Evolutionary conservation across 345 rosid genomes (phyloP), one percentile per base, ranked within the genome.

Genomic region (Heritiera littoralis): DNA sequence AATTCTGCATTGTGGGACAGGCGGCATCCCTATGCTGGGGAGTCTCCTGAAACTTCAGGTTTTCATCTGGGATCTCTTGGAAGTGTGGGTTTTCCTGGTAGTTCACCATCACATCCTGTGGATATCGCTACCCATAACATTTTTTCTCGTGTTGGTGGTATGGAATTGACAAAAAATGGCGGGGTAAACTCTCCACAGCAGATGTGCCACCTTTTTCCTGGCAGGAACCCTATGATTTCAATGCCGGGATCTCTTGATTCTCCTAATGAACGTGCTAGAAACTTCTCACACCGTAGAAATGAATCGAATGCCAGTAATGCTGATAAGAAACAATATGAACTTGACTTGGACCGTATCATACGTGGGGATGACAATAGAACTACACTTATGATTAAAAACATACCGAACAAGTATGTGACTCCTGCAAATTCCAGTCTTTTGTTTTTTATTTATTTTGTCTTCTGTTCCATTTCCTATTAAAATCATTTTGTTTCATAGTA

Each of bases 381-480:
- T 56, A 96, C 99, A 4, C 90, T 96, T 84, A 94, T 96, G 99
- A 89, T 96, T 82, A 96, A 94, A 85, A 96, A 96, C 77, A 94
- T 96, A 83, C 99, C 99, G 66, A 95, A 95, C 88, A 95, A 95
- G 98, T 93, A 91, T 58, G 90, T 77, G 75, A 76, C 64, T 74
- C 58, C 38, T 70, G 72, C 56, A 69, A 28, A 66, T 17, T 67
- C 40, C 20, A 35, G 69, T 75, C 28, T 63, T 58, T 76, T 23
- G 7, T 60, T 54, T 18, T 35, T 11, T 38, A 10, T 55, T 72
- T 72, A 9, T 35, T 54, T 45, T 52, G 59, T 72, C 23, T 49
- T 54, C 18, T 55, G 18, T 55, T 38, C 30, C 5, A 15, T 35
- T 18, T 55, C 5, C 20, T 30, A 71, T 49, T 71, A 15, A 14